Evolutionary conservation across 108 stramenopile genomes (phyloP).

Genomic region (Skeletonema tropicum): DNA sequence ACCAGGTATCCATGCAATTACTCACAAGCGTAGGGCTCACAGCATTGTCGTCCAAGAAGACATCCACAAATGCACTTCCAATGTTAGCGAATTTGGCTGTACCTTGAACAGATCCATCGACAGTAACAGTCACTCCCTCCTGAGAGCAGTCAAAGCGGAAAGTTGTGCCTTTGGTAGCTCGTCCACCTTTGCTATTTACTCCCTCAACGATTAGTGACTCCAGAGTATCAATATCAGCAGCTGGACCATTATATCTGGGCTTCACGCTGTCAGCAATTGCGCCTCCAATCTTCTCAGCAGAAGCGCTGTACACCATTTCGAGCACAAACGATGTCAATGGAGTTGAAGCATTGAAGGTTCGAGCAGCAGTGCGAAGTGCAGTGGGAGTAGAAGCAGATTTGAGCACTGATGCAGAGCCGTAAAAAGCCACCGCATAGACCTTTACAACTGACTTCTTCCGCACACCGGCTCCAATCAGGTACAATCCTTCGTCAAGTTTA

Average conservation of each 20-base stretch:
- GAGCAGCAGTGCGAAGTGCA: too few species aligned
- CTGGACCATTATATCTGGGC: constrained; percentile 40
- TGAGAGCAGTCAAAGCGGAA: too few species aligned
- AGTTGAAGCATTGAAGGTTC: too few species aligned
- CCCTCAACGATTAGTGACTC: constrained; percentile 51
- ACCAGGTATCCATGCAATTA: constrained; percentile 54
- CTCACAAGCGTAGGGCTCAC: constrained; percentile 69
- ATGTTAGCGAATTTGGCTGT: constrained; percentile 59
- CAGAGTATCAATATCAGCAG: constrained; percentile 50
- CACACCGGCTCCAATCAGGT: constrained; percentile 54
- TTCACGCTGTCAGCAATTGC: constrained; percentile 76
- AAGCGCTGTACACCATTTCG: too few species aligned
- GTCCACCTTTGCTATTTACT: constrained; percentile 62
- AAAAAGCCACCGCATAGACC: too few species aligned
- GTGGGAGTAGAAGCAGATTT: constrained; percentile 38
- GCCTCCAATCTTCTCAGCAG: too few species aligned
- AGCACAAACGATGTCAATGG: too few species aligned
- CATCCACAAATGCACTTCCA: constrained; percentile 56
- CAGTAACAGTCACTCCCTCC: too few species aligned
- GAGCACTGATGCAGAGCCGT: constrained; percentile 50
- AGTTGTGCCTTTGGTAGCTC: too few species aligned
- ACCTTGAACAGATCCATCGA: too few species aligned
- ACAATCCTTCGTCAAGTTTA: not conserved
- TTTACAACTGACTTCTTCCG: too few species aligned
- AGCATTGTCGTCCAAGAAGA: constrained; percentile 80